Evolutionary conservation across 768 basidiomycete species (phyloP), one percentile per base, ranked within the genome.

Genomic region (Epithele typhae): DNA sequence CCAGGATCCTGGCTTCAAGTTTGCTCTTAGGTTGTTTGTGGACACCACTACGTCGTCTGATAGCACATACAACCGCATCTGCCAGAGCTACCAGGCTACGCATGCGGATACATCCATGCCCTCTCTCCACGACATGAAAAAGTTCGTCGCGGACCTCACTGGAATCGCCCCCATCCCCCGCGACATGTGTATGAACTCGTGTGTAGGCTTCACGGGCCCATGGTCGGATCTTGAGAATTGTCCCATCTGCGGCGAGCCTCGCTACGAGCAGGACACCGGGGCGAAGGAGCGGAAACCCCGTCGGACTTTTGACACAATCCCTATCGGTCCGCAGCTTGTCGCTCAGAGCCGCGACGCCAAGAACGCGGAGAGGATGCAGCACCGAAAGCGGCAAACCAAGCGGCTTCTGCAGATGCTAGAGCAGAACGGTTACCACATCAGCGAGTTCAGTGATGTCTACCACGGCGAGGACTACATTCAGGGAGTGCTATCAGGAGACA

Each of bases 101-200:
- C 37, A 39, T 24, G 21, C 37, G 3, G 37, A 23, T 3, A 21
- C 19, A 5, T 11, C 8, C 21, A 11, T 44, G 6, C 33, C n/a
- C 3, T 46, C 44, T 18, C 24, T 37, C 37, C 7, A 46, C 5
- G 3, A 19, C 2, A 30, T 39, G 6, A 46, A 46, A 24, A 9
- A 18, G 3, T 18, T 14, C 5, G 17, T 46, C 18, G 36, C 44
- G 3, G 36, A 46, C 4, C n/a, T 37, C 22, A 46, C 24, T 5
- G 69, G 76, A 0, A 55, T 77, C 6, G 48, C 60, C 6, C 49
- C 67, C 0, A 39, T 75, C 3, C 4, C 37, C 0, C 45, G 65
- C 6, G 62, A 75, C 44, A 76, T 76, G 70, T 77, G 74, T 39
- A 52, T 62, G 0, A 64, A 72, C 11, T 60, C 64, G 0, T 76